phyloP scores from a whole-genome alignment of 2,329 filamentous ascomycete species.

The Pseudogymnoascus sp. region DNA sequence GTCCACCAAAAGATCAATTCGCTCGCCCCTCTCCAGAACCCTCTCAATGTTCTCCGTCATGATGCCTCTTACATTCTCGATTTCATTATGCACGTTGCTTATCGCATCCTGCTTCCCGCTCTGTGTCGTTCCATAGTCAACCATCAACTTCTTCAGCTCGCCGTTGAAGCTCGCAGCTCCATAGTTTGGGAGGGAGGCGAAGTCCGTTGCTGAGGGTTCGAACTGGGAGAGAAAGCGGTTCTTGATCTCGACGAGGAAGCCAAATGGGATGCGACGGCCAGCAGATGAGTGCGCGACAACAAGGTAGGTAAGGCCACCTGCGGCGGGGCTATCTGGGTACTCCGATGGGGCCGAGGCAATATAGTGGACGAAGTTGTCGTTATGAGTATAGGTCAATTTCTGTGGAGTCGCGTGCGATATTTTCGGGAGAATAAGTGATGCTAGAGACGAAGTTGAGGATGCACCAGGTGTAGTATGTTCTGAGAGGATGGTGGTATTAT shows the following conservation, averaged over 20 bases:
- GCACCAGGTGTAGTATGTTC: slow-evolving; percentile 86
- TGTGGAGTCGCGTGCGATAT: slow-evolving; percentile 73
- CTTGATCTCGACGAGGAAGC: slow-evolving; percentile 85
- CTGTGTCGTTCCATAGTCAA: slow-evolving; percentile 73
- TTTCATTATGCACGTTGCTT: slow-evolving; percentile 74
- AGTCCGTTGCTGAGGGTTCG: slow-evolving; percentile 59
- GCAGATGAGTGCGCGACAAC: slow-evolving; percentile 76
- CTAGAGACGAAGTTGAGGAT: slow-evolving; percentile 75
- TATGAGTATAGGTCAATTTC: slow-evolving; percentile 92
- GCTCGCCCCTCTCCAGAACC: slow-evolving; percentile 80
- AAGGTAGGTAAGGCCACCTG: slow-evolving; percentile 83
- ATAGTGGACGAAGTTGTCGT: slow-evolving; percentile 90
- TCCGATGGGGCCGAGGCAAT: slow-evolving; percentile 74
- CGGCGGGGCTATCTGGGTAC: slow-evolving; percentile 48
- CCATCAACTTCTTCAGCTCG: slow-evolving; percentile 68
- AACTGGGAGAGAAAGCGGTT: slow-evolving; percentile 74
- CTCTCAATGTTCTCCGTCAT: slow-evolving; percentile 96
- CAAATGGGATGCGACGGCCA: slow-evolving; percentile 84
- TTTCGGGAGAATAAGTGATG: slow-evolving; percentile 90
- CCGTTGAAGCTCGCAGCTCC: slow-evolving; percentile 83
- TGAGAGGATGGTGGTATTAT: slow-evolving; percentile 84
- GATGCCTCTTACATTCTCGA: slow-evolving; percentile 84
- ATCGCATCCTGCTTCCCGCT: slow-evolving; percentile 74
- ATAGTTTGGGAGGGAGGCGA: slow-evolving; percentile 73
- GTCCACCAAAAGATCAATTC: slow-evolving; percentile 88